phyloP scores from a whole-genome alignment of 2,329 filamentous ascomycete genomes.

The Apiospora rasikravindrae region DNA sequence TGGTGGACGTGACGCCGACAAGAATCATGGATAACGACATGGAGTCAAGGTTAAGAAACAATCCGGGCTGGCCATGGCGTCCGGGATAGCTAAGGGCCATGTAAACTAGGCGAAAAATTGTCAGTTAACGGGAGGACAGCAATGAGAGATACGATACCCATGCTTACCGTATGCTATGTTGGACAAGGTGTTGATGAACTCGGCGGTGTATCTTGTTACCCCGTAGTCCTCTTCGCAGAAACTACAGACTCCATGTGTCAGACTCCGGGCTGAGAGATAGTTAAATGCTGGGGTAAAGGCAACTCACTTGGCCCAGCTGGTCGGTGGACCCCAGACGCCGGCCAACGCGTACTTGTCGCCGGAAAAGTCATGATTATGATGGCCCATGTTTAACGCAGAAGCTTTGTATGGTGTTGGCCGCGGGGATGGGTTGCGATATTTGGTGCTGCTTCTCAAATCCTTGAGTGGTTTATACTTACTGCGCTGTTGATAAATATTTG shows the following conservation, averaged over 20 bases:
- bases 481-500: no score
- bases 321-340: constrained; percentile 47
- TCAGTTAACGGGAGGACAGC: background rate
- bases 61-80: constrained; percentile 34
- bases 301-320: constrained; percentile 45
- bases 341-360: constrained; percentile 40
- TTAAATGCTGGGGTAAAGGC: background rate
- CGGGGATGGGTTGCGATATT: background rate
- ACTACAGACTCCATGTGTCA: constrained; percentile 28
- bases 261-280: background rate
- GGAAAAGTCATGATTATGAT: constrained; percentile 44
- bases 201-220: constrained; percentile 55
- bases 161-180: constrained; percentile 52
- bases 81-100: constrained; percentile 46
- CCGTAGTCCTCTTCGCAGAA: constrained; percentile 58
- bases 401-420: no score
- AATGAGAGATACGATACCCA: background rate
- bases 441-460: background rate
- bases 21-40: constrained; percentile 47
- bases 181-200: constrained; percentile 58
- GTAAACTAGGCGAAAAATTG: constrained; percentile 41
- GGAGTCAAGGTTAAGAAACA: constrained; percentile 43
- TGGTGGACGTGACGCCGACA: constrained; percentile 48
- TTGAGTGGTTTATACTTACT: no score
- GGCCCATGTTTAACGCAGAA: constrained; percentile 31